Percentiles rank a stretch among this genome's conserved stretches.
Evolutionary conservation across 495 filamentous ascomycete species (phyloP).

Genomic region (Tuber brumale): DNA sequence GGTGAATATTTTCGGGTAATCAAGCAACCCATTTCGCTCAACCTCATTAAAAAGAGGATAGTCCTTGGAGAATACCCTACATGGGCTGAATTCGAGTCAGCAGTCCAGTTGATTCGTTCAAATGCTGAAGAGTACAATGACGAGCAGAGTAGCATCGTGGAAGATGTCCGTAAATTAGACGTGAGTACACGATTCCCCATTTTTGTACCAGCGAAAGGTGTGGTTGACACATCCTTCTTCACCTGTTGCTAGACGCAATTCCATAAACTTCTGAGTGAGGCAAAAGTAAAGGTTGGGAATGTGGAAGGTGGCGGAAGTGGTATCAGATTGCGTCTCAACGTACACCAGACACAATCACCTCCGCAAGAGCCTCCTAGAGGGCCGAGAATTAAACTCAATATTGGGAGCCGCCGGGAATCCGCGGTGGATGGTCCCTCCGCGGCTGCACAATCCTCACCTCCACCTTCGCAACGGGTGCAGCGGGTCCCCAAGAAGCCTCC

Average conservation of each 20-base stretch:
- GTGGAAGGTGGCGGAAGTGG: conserved; percentile 29
- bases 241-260: conserved; percentile 49
- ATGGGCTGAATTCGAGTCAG: conserved; percentile 75
- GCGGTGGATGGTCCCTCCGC: conserved; percentile 11
- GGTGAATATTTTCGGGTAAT: conserved; percentile 70
- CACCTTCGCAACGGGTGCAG: conserved; percentile 6
- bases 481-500: conserved; percentile 15
- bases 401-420: conserved; percentile 46
- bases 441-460: conserved; percentile 12
- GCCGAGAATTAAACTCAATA: conserved; percentile 71
- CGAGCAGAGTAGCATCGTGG: conserved; percentile 70
- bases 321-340: conserved; percentile 40
- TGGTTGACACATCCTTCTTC: conserved; percentile 42
- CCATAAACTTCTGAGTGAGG: conserved; percentile 57
- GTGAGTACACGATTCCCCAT: conserved; percentile 46
- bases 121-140: conserved; percentile 88
- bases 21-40: conserved; percentile 65
- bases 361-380: conserved; percentile 53
- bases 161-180: conserved; percentile 66
- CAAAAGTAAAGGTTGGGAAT: conserved; percentile 50
- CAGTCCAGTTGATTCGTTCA: conserved; percentile 68
- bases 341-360: conserved; percentile 35
- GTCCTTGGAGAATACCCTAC: conserved; percentile 56
- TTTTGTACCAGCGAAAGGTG: conserved; percentile 38
- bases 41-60: conserved; percentile 66